Evolutionary conservation across 106 monocot species (phyloP), one percentile per base, ranked within the genome.

Genomic region (Ottelia alismoides): DNA sequence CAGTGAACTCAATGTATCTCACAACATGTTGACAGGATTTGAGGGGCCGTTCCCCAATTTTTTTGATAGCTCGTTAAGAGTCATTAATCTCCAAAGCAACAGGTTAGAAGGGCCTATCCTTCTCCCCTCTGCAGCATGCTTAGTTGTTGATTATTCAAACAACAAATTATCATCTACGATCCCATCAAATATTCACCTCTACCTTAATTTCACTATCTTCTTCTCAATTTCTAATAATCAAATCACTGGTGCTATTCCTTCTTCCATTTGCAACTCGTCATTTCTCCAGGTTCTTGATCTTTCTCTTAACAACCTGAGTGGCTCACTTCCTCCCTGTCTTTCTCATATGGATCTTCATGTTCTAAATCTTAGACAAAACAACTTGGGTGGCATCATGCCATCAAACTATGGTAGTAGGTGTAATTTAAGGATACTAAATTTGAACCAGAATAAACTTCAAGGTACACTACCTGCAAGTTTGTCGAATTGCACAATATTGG

Each of bases 1-100:
- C n/a, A n/a, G n/a, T n/a, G n/a, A 74, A 20, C 47, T 91, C 43
- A 84, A 91, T 55, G 75, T 91, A 28, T 81, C 90, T n/a, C 16
- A 24, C 32, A 91, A 91, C 60, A 52, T 30, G 30, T 78, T 91
- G 60, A 78, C 78, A 10, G 30, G 24, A 27, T 55, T 84, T n/a
- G 76, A 81, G 65, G 29, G 31, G 19, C 45, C 68, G 23, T 63
- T 53, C 1, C 67, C 58, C 1, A 19, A 53, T 69, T 35, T 68
- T 32, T 30, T 44, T 2, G 30, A n/a, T 3, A 52, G 40, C n/a
- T 22, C 45, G 11, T 14, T 51, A 16, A 58, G 17, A 22, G 45
- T 55, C 20, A 63, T 90, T 43, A 84, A 90, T 68, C 64, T 90
- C 47, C 76, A 73, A 57, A 70, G 61, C 21, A 90, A 90, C 46